Conservation (phyloP, 1,284 basidiomycete genomes). For the Microbotryomycetes sp. region DNA sequence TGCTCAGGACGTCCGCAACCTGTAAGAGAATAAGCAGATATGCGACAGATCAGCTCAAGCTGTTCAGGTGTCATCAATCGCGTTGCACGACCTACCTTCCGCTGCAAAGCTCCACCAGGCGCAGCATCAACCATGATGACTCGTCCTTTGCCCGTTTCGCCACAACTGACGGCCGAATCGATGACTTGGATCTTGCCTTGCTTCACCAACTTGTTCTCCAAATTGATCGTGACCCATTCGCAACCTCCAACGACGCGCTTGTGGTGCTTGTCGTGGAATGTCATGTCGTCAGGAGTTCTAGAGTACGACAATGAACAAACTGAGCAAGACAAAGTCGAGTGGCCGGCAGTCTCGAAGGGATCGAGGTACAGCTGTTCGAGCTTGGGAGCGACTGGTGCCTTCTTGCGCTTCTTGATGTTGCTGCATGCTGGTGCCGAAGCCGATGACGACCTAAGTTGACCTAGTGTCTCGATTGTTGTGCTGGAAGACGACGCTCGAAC, state of each 20-base stretch:
- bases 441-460: neutral
- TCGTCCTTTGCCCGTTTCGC: conserved; percentile 32
- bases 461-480: conserved; percentile 38
- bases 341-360: conserved; percentile 25
- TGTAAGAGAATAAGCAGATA: conserved; percentile 16
- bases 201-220: conserved; percentile 18
- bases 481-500: conserved; percentile 8
- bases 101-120: conserved; percentile 34
- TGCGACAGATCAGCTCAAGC: neutral
- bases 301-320: conserved; percentile 46
- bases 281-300: conserved; percentile 43
- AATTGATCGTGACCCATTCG: conserved; percentile 37
- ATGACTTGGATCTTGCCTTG: conserved; percentile 14
- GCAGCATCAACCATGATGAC: conserved; percentile 40
- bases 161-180: conserved; percentile 35
- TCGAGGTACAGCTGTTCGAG: conserved; percentile 32
- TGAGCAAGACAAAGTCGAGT: conserved; percentile 37
- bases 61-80: neutral
- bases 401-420: neutral
- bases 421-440: neutral
- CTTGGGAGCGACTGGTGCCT: conserved; percentile 1
- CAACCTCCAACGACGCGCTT: conserved; percentile 43
- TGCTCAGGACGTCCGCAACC: conserved; percentile 43
- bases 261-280: conserved; percentile 44
- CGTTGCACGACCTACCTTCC: conserved; percentile 13